Conservation (phyloP, 2,329 filamentous ascomycete genomes). For the Fusarium sp. region DNA sequence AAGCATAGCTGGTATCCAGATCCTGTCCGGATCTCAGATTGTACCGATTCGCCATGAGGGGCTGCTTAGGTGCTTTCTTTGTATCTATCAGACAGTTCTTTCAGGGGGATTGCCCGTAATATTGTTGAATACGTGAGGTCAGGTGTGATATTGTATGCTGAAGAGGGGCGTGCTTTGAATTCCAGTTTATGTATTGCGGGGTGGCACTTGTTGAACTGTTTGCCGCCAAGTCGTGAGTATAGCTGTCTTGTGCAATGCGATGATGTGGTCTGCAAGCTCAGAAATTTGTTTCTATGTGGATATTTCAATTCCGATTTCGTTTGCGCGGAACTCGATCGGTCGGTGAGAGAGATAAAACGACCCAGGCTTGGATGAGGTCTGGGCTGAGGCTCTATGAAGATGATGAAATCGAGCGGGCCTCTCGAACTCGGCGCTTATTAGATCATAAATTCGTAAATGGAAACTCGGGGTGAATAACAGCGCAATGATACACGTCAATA, state of each 20-base stretch:
- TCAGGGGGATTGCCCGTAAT: background rate
- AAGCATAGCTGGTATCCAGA: slow-evolving; percentile 49
- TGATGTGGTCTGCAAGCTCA: background rate
- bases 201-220: slow-evolving; percentile 20
- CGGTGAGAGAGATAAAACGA: slow-evolving; percentile 1
- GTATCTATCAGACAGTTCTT: background rate
- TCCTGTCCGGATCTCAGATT: slow-evolving; percentile 49
- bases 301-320: slow-evolving; percentile 3
- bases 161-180: slow-evolving; percentile 16
- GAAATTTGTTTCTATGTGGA: background rate
- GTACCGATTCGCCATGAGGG: slow-evolving; percentile 49
- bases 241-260: background rate
- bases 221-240: background rate
- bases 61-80: background rate
- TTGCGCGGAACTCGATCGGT: background rate
- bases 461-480: background rate
- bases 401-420: slow-evolving; percentile 39
- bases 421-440: slow-evolving; percentile 33
- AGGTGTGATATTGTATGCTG: slow-evolving; percentile 16
- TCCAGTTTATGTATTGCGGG: slow-evolving; percentile 28
- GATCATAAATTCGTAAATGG: slow-evolving; percentile 31
- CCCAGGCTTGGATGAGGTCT: slow-evolving; percentile 1
- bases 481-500: background rate
- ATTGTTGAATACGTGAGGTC: background rate
- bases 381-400: slow-evolving; percentile 36